phyloP scores from a whole-genome alignment of 2,329 filamentous ascomycete species.

The Cladosporium sp. region DNA sequence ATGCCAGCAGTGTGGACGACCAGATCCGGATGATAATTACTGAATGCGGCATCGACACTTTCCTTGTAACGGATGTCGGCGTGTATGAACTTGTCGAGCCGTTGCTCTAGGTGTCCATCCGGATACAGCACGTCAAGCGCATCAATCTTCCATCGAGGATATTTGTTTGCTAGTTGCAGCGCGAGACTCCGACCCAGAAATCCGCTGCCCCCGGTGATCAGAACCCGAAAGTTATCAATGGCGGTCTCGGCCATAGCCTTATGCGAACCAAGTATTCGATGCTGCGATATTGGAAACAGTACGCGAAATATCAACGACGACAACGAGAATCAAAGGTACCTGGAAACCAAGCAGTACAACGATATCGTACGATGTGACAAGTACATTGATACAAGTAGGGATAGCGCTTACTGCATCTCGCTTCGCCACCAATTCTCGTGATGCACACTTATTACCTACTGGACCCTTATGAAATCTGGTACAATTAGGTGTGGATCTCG shows the following conservation, averaged over 20 bases:
- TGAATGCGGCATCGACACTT: conserved; percentile 52
- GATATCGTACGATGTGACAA: conserved; percentile 3
- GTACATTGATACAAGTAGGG: neutral
- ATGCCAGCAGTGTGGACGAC: conserved; percentile 83
- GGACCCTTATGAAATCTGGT: neutral
- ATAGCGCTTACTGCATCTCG: conserved; percentile 16
- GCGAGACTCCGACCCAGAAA: conserved; percentile 50
- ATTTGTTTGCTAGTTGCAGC: conserved; percentile 40
- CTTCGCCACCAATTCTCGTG: conserved; percentile 13
- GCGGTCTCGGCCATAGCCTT: neutral
- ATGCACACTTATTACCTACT: neutral
- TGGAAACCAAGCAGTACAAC: neutral
- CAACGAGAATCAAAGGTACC: neutral
- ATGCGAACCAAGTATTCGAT: neutral
- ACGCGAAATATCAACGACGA: neutral
- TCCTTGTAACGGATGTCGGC: conserved; percentile 44
- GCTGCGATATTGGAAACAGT: neutral
- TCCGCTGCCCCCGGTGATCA: conserved; percentile 52
- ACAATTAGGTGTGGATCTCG: neutral
- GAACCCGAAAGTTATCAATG: conserved; percentile 28
- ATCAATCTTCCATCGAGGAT: conserved; percentile 44
- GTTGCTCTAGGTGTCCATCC: neutral
- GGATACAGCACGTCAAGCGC: conserved; percentile 45
- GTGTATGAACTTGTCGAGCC: conserved; percentile 39
- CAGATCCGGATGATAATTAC: conserved; percentile 70